These are phyloP conservation scores for Leccinum rimulosum DNA, from an alignment of 768 basidiomycete genomes.

Conservation along the genomic window DNA sequence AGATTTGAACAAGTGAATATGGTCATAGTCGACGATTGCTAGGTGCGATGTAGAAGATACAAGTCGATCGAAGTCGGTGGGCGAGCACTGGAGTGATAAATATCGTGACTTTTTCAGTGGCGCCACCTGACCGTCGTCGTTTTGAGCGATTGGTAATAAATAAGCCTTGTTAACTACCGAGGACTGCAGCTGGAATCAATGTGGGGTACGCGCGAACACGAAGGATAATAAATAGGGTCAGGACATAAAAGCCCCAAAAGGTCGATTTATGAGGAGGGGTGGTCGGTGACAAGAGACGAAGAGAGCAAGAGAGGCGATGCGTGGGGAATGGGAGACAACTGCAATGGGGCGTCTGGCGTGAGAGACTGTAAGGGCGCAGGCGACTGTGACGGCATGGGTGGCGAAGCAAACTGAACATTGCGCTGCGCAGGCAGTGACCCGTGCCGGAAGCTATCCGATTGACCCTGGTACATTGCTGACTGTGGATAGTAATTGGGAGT, in stretches of 20 bases:
- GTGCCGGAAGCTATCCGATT: slow-evolving; percentile 30
- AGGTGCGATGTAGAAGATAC: slow-evolving; percentile 30
- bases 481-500: slow-evolving; percentile 35
- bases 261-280: slow-evolving; percentile 18
- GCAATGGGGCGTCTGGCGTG: slow-evolving; percentile 22
- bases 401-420: slow-evolving; percentile 29
- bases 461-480: slow-evolving; percentile 27
- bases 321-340: slow-evolving; percentile 26
- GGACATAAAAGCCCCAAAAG: slow-evolving; percentile 8
- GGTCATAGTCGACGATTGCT: slow-evolving; percentile 26
- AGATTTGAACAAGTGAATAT: slow-evolving; percentile 24
- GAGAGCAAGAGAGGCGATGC: slow-evolving; percentile 28
- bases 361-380: slow-evolving; percentile 26
- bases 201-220: slow-evolving; percentile 18
- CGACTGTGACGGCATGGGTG: slow-evolving; percentile 31
- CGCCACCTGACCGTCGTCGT: slow-evolving; percentile 26
- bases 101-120: slow-evolving; percentile 20
- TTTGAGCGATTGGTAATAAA: slow-evolving; percentile 32
- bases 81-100: slow-evolving; percentile 22
- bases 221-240: slow-evolving; percentile 31
- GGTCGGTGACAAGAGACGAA: slow-evolving; percentile 19
- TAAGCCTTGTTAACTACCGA: slow-evolving; percentile 25
- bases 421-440: slow-evolving; percentile 32
- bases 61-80: slow-evolving; percentile 18
- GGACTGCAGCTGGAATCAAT: slow-evolving; percentile 5